Percentiles rank a stretch among this genome's conserved stretches.
Evolutionary conservation across 306 rosid species (phyloP).

Genomic region (Ziziphus jujuba): DNA sequence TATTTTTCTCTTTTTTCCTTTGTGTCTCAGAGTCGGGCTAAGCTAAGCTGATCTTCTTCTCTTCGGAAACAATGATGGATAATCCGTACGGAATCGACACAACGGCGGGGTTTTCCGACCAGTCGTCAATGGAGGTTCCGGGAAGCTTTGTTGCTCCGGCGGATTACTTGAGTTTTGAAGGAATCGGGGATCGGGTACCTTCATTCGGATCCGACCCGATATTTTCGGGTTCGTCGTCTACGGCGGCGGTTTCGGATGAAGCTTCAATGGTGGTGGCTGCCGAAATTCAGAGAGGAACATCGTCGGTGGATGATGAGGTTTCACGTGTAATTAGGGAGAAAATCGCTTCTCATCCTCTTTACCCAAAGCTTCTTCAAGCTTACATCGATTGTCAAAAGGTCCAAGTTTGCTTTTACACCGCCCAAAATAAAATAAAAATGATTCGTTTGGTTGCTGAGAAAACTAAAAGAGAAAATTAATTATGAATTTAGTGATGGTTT

Average conservation of each 20-base stretch:
- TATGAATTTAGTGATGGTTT: background rate
- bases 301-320: constrained; percentile 35
- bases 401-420: background rate
- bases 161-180: constrained; percentile 16
- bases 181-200: constrained; percentile 17
- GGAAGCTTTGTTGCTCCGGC: constrained; percentile 5
- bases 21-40: too few species aligned
- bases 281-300: constrained; percentile 19
- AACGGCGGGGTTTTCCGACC: constrained; percentile 21
- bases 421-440: background rate
- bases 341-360: constrained; percentile 79
- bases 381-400: constrained; percentile 83
- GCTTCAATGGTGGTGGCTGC: constrained; percentile 27
- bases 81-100: constrained; percentile 33
- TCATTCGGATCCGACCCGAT: constrained; percentile 31
- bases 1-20: background rate
- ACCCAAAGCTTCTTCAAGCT: constrained; percentile 61
- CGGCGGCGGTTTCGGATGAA: constrained; percentile 33
- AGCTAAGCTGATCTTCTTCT: background rate
- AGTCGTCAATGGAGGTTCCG: constrained; percentile 20
- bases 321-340: constrained; percentile 35
- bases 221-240: constrained; percentile 27
- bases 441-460: constrained; percentile 22
- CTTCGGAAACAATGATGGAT: constrained; percentile 35
- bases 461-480: background rate